phyloP scores from a whole-genome alignment of 1,284 basidiomycete genomes.

The Trichosporon coremiiforme region DNA sequence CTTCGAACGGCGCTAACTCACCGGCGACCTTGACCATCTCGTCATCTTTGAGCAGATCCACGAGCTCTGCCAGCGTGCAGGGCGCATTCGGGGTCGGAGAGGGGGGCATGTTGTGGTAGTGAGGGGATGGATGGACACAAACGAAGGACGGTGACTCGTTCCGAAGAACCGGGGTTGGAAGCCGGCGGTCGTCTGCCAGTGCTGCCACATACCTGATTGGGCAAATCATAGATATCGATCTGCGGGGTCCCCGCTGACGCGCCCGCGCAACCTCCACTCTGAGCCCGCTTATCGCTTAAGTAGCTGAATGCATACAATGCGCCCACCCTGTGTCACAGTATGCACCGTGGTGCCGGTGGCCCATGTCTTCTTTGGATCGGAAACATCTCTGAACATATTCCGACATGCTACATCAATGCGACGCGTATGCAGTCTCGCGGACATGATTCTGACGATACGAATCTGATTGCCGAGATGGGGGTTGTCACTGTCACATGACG shows the following conservation, averaged over 20 bases:
- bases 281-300: neutral
- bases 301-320: neutral
- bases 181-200: neutral
- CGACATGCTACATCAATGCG: neutral
- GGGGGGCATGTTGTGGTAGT: slow-evolving; percentile 35
- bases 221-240: neutral
- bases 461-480: slow-evolving; percentile 6
- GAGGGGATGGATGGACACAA: neutral
- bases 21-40: slow-evolving; percentile 91
- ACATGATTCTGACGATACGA: neutral
- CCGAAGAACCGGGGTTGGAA: neutral
- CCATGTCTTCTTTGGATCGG: no score
- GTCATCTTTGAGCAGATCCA: slow-evolving; percentile 64
- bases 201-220: neutral
- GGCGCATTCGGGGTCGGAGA: slow-evolving; percentile 61
- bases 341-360: no score
- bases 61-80: slow-evolving; percentile 64
- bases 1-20: slow-evolving; percentile 30
- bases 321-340: no score
- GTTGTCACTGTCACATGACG: slow-evolving; percentile 10
- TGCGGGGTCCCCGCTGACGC: slow-evolving; percentile 9
- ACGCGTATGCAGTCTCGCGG: neutral
- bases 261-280: neutral
- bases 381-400: no score
- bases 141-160: neutral